Evolutionary conservation across 2,329 filamentous ascomycete species (phyloP).

Genomic region (Fusarium nematophilum): DNA sequence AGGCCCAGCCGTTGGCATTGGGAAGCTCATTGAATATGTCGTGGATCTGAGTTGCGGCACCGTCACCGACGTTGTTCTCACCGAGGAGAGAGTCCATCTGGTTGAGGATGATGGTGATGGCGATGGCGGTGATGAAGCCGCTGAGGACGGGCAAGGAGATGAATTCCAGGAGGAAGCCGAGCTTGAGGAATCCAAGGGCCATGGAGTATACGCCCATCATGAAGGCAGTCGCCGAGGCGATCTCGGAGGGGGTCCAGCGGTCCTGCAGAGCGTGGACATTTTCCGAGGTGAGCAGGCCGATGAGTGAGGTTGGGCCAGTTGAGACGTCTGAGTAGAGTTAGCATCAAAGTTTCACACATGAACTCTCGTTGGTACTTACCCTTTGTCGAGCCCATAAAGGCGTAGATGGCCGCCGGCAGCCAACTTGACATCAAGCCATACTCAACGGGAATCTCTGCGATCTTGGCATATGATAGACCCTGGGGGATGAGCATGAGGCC

Average conservation of each 20-base stretch:
- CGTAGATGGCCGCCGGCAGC: conserved; percentile 67
- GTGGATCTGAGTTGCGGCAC: conserved; percentile 67
- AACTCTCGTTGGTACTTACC: conserved; percentile 49
- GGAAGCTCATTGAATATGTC: conserved; percentile 68
- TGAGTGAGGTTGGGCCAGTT: conserved; percentile 72
- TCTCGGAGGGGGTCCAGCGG: conserved; percentile 64
- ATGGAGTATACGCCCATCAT: conserved; percentile 72
- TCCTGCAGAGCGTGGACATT: conserved; percentile 64
- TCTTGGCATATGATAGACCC: conserved; percentile 70
- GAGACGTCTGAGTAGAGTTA: conserved; percentile 61
- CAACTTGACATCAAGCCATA: conserved; percentile 70
- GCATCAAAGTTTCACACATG: background rate
- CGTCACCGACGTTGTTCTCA: conserved; percentile 59
- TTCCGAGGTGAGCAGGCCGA: conserved; percentile 71
- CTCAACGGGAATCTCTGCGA: conserved; percentile 70
- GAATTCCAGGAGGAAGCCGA: conserved; percentile 74
- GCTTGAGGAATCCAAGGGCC: conserved; percentile 68
- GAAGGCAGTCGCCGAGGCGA: conserved; percentile 71
- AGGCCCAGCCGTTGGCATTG: conserved; percentile 67
- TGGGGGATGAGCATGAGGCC: conserved; percentile 72
- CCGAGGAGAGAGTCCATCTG: conserved; percentile 72
- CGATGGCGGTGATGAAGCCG: conserved; percentile 74
- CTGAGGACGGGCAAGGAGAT: conserved; percentile 73
- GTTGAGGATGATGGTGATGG: conserved; percentile 73
- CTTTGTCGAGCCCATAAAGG: conserved; percentile 72